Base-by-base conservation (phyloP, 2,329 filamentous ascomycete genomes). In the Penicillium sp. region DNA sequence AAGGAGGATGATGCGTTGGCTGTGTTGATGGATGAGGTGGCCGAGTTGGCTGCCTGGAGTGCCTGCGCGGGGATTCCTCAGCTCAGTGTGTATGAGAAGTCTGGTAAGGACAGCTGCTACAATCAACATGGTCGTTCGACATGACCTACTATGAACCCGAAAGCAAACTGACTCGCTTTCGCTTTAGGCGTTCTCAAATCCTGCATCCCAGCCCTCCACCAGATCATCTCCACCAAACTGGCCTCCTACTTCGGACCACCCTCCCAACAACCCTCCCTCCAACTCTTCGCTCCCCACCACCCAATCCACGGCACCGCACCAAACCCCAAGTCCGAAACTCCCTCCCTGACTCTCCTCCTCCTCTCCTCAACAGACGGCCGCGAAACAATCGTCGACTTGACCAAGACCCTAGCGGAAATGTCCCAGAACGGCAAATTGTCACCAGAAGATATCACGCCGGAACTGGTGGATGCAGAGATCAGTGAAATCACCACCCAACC, bases 371-470 rank as follows among this genome's bases (percentile, higher is more conserved):
- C 94, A 59, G 95, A 99, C 71, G 94, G 95, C 53, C 88, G 94
- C 58, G 92, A 96, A 73, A 97, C 94, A 4, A 87, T 99, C 65
- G 93, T 99, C 44, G 95, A 99, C 77, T 85, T 99, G 50, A 99
- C 95, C 45, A 92, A 93, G 73, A 98, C 96, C 0, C 84, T 99
- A 24, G 88, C 94, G 6, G 92, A 97, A 74, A 98, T 99, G 95
- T 91, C 92, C 7, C 95, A 98, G 77, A 88, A 89, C 69, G 88
- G 88, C 61, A 97, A 97, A 78, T 84, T 99, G 15, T 86, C 87
- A 1, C 86, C 91, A 0, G 83, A 87, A 35, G 93, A 99, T 74
- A 93, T 99, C 72, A 93, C 88, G 60, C 84, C 86, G 55, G 92
- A 97, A 65, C 82, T 99, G 55, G 89, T 99, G 56, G 93, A 98